Conservation (phyloP, 805 yeast species). For the Millerozyma acaciae region DNA sequence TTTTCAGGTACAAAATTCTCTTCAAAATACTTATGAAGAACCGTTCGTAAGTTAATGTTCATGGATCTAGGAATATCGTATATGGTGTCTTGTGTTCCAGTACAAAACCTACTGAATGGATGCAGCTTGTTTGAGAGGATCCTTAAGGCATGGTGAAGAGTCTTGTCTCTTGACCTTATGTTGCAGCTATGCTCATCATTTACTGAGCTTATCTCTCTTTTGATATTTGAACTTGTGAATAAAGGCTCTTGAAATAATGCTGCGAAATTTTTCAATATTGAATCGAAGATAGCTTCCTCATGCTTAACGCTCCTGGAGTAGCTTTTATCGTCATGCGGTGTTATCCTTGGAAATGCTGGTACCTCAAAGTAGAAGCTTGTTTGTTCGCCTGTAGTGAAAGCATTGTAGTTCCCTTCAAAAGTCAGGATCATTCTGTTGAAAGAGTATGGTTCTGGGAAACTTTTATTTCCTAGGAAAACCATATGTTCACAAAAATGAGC, state of each 20-base stretch:
- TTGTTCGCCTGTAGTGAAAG: constrained; percentile 64
- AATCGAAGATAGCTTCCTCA: constrained; percentile 40
- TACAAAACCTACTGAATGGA: constrained; percentile 59
- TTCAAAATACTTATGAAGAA: constrained; percentile 37
- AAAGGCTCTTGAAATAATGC: constrained; percentile 49
- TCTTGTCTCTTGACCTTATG: constrained; percentile 37
- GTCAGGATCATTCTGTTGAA: constrained; percentile 42
- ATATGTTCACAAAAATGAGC: constrained; percentile 56
- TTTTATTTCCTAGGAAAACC: constrained; percentile 46
- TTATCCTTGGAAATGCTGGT: constrained; percentile 38
- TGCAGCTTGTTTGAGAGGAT: constrained; percentile 44
- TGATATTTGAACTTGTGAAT: constrained; percentile 39
- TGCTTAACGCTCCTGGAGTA: constrained; percentile 2
- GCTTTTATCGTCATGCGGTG: too few species aligned
- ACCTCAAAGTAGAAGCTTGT: constrained; percentile 63
- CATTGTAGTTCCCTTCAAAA: constrained; percentile 60
- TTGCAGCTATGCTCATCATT: constrained; percentile 68
- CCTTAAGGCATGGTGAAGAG: constrained; percentile 57
- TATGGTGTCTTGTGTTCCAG: constrained; percentile 59
- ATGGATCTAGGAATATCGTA: constrained; percentile 27
- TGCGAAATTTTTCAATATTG: constrained; percentile 47
- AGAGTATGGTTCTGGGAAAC: constrained; percentile 44
- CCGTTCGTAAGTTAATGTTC: constrained; percentile 31
- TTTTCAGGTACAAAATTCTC: constrained; percentile 42
- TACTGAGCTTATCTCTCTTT: constrained; percentile 55